phyloP scores from a whole-genome alignment of 164 flowering plant species.

The Nymphaea thermarum region DNA sequence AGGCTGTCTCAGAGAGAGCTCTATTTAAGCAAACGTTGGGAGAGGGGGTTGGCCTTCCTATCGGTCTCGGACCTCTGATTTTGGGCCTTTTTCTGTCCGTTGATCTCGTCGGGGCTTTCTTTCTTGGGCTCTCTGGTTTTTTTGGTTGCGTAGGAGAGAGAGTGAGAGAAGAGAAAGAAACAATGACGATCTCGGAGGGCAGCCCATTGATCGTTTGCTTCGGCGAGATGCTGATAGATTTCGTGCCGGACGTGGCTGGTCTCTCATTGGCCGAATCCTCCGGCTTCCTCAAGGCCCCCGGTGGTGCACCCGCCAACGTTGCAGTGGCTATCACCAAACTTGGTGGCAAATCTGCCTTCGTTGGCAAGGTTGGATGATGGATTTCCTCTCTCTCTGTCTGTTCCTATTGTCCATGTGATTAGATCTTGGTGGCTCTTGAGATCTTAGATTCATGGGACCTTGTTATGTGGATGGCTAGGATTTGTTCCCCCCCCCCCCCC shows the following conservation, averaged over 20 bases:
- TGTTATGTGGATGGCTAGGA: background rate
- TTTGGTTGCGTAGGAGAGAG: background rate
- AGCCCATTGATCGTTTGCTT: slow-evolving; percentile 33
- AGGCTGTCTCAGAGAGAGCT: background rate
- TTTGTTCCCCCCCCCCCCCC: no score
- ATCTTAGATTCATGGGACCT: background rate
- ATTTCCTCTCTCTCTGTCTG: background rate
- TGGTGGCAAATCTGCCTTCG: slow-evolving; percentile 58
- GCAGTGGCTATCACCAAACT: slow-evolving; percentile 64
- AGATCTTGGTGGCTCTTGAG: background rate
- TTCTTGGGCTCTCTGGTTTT: background rate
- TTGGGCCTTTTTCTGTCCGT: no score
- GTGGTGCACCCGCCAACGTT: slow-evolving; percentile 87
- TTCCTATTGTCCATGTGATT: background rate
- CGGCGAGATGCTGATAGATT: slow-evolving; percentile 81
- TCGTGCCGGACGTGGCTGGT: slow-evolving; percentile 56
- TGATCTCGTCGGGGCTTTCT: background rate
- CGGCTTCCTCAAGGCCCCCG: slow-evolving; percentile 71
- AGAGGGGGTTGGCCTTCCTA: no score
- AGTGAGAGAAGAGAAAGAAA: background rate
- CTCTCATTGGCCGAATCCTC: slow-evolving; percentile 56
- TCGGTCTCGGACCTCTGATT: no score
- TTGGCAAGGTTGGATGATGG: slow-evolving; percentile 40
- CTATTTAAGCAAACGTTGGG: background rate
- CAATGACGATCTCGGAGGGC: slow-evolving; percentile 5